Base-by-base conservation (phyloP, 2,329 filamentous ascomycete species). In the Aspergillus nomiae region DNA sequence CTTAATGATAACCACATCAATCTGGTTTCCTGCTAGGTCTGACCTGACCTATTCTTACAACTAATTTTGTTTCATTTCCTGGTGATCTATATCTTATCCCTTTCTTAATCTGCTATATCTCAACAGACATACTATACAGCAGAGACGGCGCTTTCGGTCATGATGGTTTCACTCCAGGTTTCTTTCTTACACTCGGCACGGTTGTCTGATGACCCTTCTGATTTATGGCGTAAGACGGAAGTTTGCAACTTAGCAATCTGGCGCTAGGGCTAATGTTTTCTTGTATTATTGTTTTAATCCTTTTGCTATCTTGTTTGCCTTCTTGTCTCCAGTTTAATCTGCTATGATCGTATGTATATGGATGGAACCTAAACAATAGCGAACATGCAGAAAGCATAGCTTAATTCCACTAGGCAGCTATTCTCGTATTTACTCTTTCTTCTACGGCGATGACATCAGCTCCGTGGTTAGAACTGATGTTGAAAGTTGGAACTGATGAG, bases 1-100 rank as follows among this genome's bases (percentile, higher is more conserved):
- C 85, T 92, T 50, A 92, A 93, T 61, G 94, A 97, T 74, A 88
- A 94, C 64, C 92, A 97, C 75, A 89, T 99, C 73, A 97, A 96
- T 76, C 84, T 98, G 32, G 96, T 94, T 73, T 89, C 87, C 36
- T 93, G 90, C 77, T 80, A 75, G 67, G 65, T 41, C n/a, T 19
- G 43, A 45, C 46, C 28, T 12, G 58, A 38, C 12, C 4, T 55
- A 55, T 38, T 38, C n/a, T n/a, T 30, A 24, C 48, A 19, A 51
- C 28, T 51, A 55, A 55, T 55, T 32, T 28, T 55, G 21, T 55
- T 53, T 38, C 51, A 24, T 28, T 55, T 38, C 30, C 51, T 30
- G 24, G 30, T 51, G 21, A 36, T 38, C 32, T 6, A 21, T 36
- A 38, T 26, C n/a, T 38, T 55, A 32, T 3, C 48, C 26, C 21